Conservation (phyloP, 2,329 filamentous ascomycete species). For the Drechslerella coelobrocha region DNA sequence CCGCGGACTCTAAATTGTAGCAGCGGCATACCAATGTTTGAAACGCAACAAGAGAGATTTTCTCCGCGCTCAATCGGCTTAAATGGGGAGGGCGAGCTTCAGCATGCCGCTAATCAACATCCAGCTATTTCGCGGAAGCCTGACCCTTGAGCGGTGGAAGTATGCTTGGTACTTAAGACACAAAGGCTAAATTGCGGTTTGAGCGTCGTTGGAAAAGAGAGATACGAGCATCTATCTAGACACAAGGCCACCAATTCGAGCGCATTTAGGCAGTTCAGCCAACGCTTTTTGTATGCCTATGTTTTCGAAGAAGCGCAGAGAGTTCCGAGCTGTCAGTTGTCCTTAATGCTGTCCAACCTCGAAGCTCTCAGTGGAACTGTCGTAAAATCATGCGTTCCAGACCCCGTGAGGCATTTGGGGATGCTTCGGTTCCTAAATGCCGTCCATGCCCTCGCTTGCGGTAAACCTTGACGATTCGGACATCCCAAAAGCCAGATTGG, state of each 20-base stretch:
- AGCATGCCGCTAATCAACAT: conserved; percentile 48
- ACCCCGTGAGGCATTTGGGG: conserved; percentile 46
- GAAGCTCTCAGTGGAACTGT: conserved; percentile 3
- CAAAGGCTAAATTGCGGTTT: conserved; percentile 50
- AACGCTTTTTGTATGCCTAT: conserved; percentile 26
- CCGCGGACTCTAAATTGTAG: conserved; percentile 33
- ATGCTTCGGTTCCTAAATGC: conserved; percentile 43
- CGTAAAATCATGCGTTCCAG: conserved; percentile 43
- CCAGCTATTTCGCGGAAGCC: conserved; percentile 49
- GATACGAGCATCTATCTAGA: conserved; percentile 35
- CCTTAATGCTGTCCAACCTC: conserved; percentile 15
- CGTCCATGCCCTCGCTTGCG: conserved; percentile 51
- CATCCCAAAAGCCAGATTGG: conserved; percentile 51
- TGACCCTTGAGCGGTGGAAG: conserved; percentile 33
- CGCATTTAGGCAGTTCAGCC: conserved; percentile 47
- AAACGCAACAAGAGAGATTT: conserved; percentile 43
- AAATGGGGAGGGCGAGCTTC: conserved; percentile 35
- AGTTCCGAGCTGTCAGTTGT: conserved; percentile 29
- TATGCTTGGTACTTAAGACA: conserved; percentile 36
- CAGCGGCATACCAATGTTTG: conserved; percentile 36
- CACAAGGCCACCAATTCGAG: conserved; percentile 16
- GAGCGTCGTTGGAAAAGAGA: conserved; percentile 7
- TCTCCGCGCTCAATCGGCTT: conserved; percentile 47
- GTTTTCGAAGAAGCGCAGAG: conserved; percentile 21
- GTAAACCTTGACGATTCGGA: conserved; percentile 52